A percentile compares a stretch with the other conserved stretches of the same genome.
phyloP scores from a whole-genome alignment of 352 stramenopile genomes.

The Aphanomyces astaci region DNA sequence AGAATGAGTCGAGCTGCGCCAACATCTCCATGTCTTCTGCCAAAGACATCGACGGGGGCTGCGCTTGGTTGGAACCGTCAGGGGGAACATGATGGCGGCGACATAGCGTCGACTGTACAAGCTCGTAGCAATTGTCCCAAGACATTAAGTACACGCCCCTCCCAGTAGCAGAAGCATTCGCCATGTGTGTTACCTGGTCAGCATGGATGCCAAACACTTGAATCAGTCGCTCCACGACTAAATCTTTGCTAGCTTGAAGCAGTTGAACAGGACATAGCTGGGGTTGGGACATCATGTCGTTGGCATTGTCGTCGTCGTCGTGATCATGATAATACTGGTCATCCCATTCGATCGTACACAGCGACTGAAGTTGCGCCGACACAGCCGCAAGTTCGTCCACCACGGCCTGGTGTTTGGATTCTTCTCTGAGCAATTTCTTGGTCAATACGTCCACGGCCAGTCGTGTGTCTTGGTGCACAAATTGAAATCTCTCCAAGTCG shows the following conservation, averaged over 20 bases:
- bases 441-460: constrained; percentile 66
- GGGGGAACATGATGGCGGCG: too few relatives aligned
- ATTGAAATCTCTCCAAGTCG: constrained; percentile 68
- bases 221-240: constrained; percentile 4
- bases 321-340: not conserved
- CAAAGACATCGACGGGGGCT: not conserved
- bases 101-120: constrained; percentile 18
- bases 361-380: constrained; percentile 24
- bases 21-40: constrained; percentile 9
- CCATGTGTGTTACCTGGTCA: not conserved
- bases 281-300: not conserved
- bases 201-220: constrained; percentile 17
- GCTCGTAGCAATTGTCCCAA: constrained; percentile 17
- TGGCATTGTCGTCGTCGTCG: not conserved
- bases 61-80: not conserved
- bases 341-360: not conserved
- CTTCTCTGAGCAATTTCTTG: constrained; percentile 64
- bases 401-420: constrained; percentile 51
- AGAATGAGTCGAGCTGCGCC: constrained; percentile 10
- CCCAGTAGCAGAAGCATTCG: constrained; percentile 10
- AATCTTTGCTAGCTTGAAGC: constrained; percentile 5
- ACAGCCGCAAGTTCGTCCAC: constrained; percentile 48
- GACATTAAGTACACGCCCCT: constrained; percentile 13
- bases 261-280: not conserved
- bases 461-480: constrained; percentile 69